Evolutionary conservation across 179 eudicot genomes (phyloP).

Genomic region (Silene noctiflora): DNA sequence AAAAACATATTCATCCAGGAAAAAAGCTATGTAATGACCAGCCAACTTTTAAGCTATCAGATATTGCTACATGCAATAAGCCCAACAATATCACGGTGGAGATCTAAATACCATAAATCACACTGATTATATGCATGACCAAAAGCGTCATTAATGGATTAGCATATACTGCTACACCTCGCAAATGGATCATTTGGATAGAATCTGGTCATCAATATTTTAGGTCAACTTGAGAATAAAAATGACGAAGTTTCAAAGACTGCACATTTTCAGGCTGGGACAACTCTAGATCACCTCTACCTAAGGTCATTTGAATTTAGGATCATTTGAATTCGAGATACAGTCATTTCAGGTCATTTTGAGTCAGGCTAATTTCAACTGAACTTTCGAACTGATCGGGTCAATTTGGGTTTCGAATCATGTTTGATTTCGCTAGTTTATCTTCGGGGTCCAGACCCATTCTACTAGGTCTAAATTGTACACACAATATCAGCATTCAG

Average conservation of each 20-base stretch:
- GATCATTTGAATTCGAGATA: neutral
- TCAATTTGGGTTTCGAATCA: neutral
- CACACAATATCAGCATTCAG: neutral
- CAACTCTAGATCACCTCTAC: too few species aligned
- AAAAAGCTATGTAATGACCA: neutral
- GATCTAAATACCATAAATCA: neutral
- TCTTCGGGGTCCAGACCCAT: neutral
- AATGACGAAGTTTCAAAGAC: too few species aligned
- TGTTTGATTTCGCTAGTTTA: neutral
- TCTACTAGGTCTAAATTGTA: neutral
- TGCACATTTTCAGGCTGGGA: neutral
- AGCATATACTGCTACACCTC: neutral
- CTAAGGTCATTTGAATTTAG: too few species aligned
- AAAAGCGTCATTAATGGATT: neutral
- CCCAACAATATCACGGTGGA: slow-evolving; percentile 1
- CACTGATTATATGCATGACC: too few species aligned
- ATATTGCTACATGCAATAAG: neutral
- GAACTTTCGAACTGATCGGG: neutral
- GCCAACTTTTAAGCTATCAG: neutral
- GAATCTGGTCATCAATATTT: neutral
- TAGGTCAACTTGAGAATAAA: neutral
- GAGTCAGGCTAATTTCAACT: neutral
- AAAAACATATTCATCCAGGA: neutral
- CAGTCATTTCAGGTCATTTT: neutral
- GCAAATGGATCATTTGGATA: slow-evolving; percentile 2